Evolutionary conservation across 2,329 filamentous ascomycete species (phyloP).

Genomic region (Sporothrix phasma): DNA sequence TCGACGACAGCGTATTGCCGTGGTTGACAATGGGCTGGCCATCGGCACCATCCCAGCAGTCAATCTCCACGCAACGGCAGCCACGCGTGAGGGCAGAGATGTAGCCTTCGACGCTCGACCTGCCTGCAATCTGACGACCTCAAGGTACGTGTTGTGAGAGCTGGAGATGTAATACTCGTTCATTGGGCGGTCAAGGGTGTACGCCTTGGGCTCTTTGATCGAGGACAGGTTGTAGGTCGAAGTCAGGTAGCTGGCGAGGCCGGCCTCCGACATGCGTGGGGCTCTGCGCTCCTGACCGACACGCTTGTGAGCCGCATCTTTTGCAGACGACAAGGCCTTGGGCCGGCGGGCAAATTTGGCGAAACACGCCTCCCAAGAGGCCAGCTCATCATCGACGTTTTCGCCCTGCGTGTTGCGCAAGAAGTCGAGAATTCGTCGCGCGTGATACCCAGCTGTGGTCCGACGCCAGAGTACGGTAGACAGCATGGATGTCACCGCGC

Average conservation of each 20-base stretch:
- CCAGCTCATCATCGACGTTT: conserved; percentile 55
- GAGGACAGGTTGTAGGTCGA: conserved; percentile 65
- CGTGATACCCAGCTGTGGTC: conserved; percentile 56
- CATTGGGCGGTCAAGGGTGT: conserved; percentile 67
- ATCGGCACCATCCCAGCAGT: conserved; percentile 92
- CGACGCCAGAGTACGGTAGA: conserved; percentile 55
- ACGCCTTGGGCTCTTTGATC: conserved; percentile 47
- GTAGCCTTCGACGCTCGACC: conserved; percentile 91
- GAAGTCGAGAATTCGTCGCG: conserved; percentile 66
- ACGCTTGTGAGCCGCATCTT: conserved; percentile 21
- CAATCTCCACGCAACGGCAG: conserved; percentile 92
- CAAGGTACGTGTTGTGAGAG: conserved; percentile 95
- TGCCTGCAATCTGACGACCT: conserved; percentile 84
- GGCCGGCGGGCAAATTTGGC: conserved; percentile 55
- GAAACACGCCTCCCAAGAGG: conserved; percentile 64
- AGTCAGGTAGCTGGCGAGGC: conserved; percentile 66
- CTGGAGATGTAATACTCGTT: conserved; percentile 98
- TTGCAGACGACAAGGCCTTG: conserved; percentile 22
- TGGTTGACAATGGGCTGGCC: conserved; percentile 85
- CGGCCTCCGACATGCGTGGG: conserved; percentile 62
- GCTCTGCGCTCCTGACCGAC: conserved; percentile 26
- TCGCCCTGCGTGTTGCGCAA: conserved; percentile 65
- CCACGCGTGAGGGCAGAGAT: conserved; percentile 79
- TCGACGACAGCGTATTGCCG: conserved; percentile 77
- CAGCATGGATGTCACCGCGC: conserved; percentile 65